Evolutionary conservation across 305 asterid species (phyloP).

Genomic region (Fraxinus baroniana): DNA sequence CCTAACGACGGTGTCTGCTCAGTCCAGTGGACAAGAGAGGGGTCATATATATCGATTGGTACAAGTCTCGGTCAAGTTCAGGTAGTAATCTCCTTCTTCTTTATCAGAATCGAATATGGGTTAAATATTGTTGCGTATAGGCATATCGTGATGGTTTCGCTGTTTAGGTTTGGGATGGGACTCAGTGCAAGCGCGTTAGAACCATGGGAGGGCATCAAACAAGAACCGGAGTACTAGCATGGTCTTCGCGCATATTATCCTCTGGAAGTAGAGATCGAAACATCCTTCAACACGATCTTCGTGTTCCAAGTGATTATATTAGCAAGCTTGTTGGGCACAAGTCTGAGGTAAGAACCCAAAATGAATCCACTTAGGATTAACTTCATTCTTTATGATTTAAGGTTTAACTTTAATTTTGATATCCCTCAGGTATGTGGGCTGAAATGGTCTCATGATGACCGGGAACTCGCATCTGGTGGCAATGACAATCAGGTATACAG

Average conservation of each 20-base stretch:
- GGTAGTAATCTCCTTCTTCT: slow-evolving; percentile 37
- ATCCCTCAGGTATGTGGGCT: slow-evolving; percentile 76
- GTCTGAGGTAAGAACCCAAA: slow-evolving; percentile 62
- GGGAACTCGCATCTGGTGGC: slow-evolving; percentile 99
- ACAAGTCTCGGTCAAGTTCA: slow-evolving; percentile 92
- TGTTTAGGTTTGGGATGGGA: slow-evolving; percentile 89
- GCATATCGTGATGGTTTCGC: neutral
- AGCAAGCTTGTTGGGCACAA: slow-evolving; percentile 91
- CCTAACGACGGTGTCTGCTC: slow-evolving; percentile 88
- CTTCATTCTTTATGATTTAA: neutral
- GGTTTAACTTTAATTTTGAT: slow-evolving; percentile 8
- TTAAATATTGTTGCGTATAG: neutral
- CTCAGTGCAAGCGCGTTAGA: slow-evolving; percentile 83
- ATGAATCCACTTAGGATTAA: neutral
- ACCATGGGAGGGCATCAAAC: slow-evolving; percentile 92
- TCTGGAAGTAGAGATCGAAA: slow-evolving; percentile 95
- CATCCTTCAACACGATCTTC: slow-evolving; percentile 97
- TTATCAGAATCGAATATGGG: neutral
- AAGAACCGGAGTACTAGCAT: slow-evolving; percentile 87
- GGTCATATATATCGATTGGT: slow-evolving; percentile 89
- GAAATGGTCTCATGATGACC: slow-evolving; percentile 98
- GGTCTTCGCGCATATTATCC: slow-evolving; percentile 85
- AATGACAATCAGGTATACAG: slow-evolving; percentile 77
- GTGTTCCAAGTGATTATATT: slow-evolving; percentile 74
- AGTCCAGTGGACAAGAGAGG: slow-evolving; percentile 97